Base-by-base conservation (phyloP, 495 filamentous ascomycete species). In the Hypoxylon fragiforme region DNA sequence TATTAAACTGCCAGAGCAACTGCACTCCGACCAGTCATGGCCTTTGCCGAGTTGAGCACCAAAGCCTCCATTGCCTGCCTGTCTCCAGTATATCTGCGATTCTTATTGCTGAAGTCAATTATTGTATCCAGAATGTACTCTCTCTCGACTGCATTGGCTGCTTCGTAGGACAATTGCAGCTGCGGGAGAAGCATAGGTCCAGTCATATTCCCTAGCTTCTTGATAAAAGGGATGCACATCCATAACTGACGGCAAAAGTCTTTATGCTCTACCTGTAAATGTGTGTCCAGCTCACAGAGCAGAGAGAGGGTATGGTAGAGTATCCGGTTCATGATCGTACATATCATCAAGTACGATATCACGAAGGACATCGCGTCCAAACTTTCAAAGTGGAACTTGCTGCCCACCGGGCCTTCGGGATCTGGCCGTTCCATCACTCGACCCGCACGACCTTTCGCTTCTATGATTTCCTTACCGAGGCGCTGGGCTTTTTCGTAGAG, bases 191-290 rank as follows among this genome's bases (percentile, higher is more conserved):
- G 3, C 14, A 49, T 20, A 47, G 18, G 12, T 30, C 13, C 16
- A 16, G 37, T 8, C 18, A 14, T 6, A 60, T 30, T 19, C 0
- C 56, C 56, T 11, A 60, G 13, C 1, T 11, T 8, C 11, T 20
- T 46, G 11, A 60, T 20, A 30, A 54, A 54, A 9, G 56, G 56
- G n/a, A 60, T 44, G 15, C 44, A 53, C 50, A 45, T 54, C 56
- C 56, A 60, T 3, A 26, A 50, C 24, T 45, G 45, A 1, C 7
- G 43, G 22, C 49, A 44, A 1, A 60, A 14, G 0, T 49, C 19
- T 18, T 31, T 22, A 8, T 54, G 16, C 13, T 54, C 56, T 8
- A 35, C 14, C 16, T 49, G 38, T 13, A 60, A 18, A n/a, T 26
- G 3, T 18, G 11, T 8, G 20, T 60, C 34, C 6, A 31, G 28